Evolutionary conservation across 2,329 filamentous ascomycete species (phyloP).

Genomic region (Endothia cerciana): DNA sequence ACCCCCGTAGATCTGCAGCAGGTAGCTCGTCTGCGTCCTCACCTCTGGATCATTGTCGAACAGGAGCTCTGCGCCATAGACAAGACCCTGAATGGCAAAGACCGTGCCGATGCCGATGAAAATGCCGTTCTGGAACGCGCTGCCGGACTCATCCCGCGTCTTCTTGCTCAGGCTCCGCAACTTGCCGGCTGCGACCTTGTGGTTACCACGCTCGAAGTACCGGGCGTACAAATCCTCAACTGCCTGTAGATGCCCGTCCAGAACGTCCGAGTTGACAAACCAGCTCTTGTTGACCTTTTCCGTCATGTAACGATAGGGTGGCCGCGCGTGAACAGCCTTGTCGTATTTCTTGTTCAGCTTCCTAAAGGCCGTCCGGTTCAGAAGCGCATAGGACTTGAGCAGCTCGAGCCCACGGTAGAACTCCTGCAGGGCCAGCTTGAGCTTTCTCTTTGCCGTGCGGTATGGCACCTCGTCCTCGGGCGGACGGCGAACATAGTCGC

Average conservation of each 20-base stretch:
- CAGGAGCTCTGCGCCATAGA: conserved; percentile 61
- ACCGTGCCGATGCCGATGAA: conserved; percentile 70
- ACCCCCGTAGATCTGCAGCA: conserved; percentile 89
- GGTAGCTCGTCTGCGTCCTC: conserved; percentile 62
- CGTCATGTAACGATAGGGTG: conserved; percentile 79
- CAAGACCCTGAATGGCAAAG: conserved; percentile 67
- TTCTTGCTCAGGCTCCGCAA: conserved; percentile 72
- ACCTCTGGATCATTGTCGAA: conserved; percentile 53
- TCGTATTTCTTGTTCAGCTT: conserved; percentile 99
- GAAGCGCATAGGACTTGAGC: conserved; percentile 84
- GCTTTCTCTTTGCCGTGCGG: conserved; percentile 83
- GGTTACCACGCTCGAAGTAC: conserved; percentile 93
- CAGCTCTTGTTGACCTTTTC: conserved; percentile 89
- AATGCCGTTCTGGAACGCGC: conserved; percentile 65
- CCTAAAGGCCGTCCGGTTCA: conserved; percentile 91
- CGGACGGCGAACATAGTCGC: conserved; percentile 58
- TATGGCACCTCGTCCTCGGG: conserved; percentile 72
- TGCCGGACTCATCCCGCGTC: conserved; percentile 58
- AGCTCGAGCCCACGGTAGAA: conserved; percentile 92
- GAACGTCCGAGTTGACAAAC: conserved; percentile 86
- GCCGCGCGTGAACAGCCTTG: conserved; percentile 81
- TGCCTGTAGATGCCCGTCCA: conserved; percentile 78
- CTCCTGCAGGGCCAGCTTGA: conserved; percentile 89
- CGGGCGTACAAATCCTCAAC: conserved; percentile 92
- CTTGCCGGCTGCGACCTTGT: conserved; percentile 87